These are phyloP conservation scores for Pyrenula massariospora DNA, from an alignment of 495 filamentous ascomycete genomes.

Conservation along the genomic window DNA sequence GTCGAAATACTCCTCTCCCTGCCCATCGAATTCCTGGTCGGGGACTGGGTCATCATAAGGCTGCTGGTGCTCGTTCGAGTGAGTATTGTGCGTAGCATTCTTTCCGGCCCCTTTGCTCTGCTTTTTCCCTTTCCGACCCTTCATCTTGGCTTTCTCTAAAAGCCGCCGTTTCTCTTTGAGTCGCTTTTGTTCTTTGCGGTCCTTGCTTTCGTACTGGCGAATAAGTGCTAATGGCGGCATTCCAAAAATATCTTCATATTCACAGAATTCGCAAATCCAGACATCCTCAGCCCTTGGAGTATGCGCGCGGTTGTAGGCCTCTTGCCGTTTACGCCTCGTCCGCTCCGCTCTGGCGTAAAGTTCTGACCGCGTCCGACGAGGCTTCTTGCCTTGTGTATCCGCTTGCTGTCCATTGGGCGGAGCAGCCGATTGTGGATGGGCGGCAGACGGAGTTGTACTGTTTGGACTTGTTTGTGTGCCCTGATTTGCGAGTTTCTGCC, in stretches of 20 bases:
- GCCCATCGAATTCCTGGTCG: conserved; percentile 30
- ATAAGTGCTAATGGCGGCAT: conserved; percentile 72
- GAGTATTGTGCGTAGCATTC: conserved; percentile 22
- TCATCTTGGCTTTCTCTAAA: conserved; percentile 91
- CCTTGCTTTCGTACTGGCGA: conserved; percentile 87
- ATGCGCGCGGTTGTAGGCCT: conserved; percentile 65
- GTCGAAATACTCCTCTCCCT: conserved; percentile 41
- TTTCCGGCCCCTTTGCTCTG: conserved; percentile 54
- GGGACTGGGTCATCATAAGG: conserved; percentile 30
- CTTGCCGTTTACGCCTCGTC: conserved; percentile 56
- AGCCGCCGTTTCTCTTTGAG: conserved; percentile 73
- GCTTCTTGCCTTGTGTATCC: conserved; percentile 33
- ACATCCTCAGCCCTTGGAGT: conserved; percentile 62
- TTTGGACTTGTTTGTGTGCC: conserved; percentile 52
- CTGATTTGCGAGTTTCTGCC: conserved; percentile 39
- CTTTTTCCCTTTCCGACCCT: conserved; percentile 73
- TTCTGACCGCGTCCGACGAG: conserved; percentile 44
- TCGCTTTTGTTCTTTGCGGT: conserved; percentile 69
- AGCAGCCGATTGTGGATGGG: conserved; percentile 14
- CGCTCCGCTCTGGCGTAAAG: conserved; percentile 52
- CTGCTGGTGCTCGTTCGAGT: conserved; percentile 26
- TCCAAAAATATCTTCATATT: conserved; percentile 81
- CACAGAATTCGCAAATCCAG: conserved; percentile 92
- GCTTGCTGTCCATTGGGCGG: conserved; percentile 28
- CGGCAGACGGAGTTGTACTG: conserved; percentile 23